phyloP scores from a whole-genome alignment of 176 grass and related monocot species.

The Pontederia paniculata region DNA sequence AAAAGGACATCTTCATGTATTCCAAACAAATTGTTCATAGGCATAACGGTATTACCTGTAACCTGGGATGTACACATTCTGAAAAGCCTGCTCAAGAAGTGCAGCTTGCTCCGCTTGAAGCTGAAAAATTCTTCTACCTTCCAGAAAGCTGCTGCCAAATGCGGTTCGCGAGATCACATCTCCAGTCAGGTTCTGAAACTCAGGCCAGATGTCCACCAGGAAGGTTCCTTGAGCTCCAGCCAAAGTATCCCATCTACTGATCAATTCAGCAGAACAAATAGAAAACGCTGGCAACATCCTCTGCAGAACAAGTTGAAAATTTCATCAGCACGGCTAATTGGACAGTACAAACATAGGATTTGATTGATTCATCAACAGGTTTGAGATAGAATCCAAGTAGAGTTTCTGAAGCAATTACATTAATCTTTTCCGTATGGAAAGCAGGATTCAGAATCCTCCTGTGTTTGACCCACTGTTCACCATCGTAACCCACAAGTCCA shows the following conservation, averaged over 20 bases:
- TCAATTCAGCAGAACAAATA: slow-evolving; percentile 25
- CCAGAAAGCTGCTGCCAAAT: slow-evolving; percentile 36
- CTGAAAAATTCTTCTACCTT: slow-evolving; percentile 31
- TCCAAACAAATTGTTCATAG: too few species aligned
- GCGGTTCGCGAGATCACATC: slow-evolving; percentile 52
- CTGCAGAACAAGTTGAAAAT: slow-evolving; percentile 14
- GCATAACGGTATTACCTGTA: slow-evolving; percentile 20
- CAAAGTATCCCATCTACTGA: slow-evolving; percentile 36
- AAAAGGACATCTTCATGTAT: too few species aligned
- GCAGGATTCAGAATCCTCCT: slow-evolving; percentile 57
- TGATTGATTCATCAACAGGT: too few species aligned
- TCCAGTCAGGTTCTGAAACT: slow-evolving; percentile 37
- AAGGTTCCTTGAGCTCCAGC: slow-evolving; percentile 10
- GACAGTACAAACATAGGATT: not conserved
- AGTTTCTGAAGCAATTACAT: too few species aligned
- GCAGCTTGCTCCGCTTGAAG: slow-evolving; percentile 38
- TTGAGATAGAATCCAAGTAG: too few species aligned
- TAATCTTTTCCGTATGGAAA: slow-evolving; percentile 51
- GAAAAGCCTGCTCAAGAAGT: slow-evolving; percentile 19
- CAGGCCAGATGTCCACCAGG: slow-evolving; percentile 36
- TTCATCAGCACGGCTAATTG: not conserved
- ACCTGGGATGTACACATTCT: slow-evolving; percentile 31
- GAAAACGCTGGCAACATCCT: slow-evolving; percentile 41
- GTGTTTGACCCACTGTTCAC: slow-evolving; percentile 54
- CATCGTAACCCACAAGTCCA: slow-evolving; percentile 29